Evolutionary conservation across 441 rosid species (phyloP).

Genomic region (Populus tomentosa): DNA sequence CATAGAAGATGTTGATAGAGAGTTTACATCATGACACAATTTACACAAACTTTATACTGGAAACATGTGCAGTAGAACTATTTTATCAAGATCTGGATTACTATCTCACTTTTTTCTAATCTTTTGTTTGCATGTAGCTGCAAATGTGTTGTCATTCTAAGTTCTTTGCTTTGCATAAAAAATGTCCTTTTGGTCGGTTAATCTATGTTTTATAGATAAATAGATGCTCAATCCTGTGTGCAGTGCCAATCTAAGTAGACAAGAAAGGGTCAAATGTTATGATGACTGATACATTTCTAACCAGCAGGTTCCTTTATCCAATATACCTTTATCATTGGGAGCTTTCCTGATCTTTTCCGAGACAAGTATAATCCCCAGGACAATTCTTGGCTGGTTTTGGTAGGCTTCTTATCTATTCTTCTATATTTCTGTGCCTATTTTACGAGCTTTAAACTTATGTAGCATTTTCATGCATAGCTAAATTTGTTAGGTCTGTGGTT

Average conservation of each 20-base stretch:
- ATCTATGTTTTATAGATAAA: background rate
- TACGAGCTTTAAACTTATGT: conserved; percentile 3
- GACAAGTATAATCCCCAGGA: conserved; percentile 52
- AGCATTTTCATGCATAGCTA: conserved; percentile 48
- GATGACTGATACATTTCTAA: conserved; percentile 4
- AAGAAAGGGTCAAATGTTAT: background rate
- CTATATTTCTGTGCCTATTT: conserved; percentile 1
- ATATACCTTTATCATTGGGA: conserved; percentile 91
- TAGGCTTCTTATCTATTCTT: conserved; percentile 22
- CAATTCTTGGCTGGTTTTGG: conserved; percentile 47
- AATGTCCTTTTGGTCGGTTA: background rate
- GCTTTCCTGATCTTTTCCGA: conserved; percentile 82
- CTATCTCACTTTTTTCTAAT: background rate
- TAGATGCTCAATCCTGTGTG: background rate
- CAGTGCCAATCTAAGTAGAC: background rate
- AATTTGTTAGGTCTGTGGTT: conserved; percentile 56
- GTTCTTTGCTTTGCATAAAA: background rate
- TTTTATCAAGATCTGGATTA: background rate
- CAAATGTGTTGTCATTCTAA: background rate
- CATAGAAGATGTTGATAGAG: background rate
- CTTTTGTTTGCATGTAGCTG: background rate
- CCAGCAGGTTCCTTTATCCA: conserved; percentile 86
- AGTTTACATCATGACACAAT: background rate
- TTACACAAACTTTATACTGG: background rate
- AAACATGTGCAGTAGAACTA: background rate